These are phyloP conservation scores for Murraya paniculata DNA, from an alignment of 345 rosid genomes.

Conservation along the genomic window DNA sequence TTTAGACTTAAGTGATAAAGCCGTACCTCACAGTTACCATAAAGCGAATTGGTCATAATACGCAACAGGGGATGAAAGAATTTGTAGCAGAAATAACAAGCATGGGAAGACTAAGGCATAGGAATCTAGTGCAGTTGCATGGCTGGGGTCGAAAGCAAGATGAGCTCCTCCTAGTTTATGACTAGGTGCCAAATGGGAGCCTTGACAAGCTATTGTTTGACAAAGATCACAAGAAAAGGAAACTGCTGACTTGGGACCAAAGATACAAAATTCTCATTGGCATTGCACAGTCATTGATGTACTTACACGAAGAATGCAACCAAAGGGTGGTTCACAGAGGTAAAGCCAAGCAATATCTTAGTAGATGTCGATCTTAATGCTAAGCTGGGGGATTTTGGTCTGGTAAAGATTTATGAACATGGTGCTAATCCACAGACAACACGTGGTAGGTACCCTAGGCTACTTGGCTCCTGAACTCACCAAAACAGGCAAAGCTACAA, in stretches of 20 bases:
- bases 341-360: constrained; percentile 36
- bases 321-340: constrained; percentile 37
- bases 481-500: constrained; percentile 32
- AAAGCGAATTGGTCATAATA: constrained; percentile 26
- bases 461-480: constrained; percentile 40
- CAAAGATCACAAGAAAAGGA: neutral
- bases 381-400: constrained; percentile 33
- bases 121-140: constrained; percentile 32
- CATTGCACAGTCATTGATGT: constrained; percentile 28
- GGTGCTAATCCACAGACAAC: constrained; percentile 29
- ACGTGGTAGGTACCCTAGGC: constrained; percentile 33
- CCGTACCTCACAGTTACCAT: too few relatives aligned
- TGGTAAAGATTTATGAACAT: constrained; percentile 35
- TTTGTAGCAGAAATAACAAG: constrained; percentile 37
- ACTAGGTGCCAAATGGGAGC: constrained; percentile 40
- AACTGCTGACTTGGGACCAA: constrained; percentile 32
- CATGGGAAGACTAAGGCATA: constrained; percentile 36
- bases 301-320: constrained; percentile 39
- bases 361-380: constrained; percentile 29
- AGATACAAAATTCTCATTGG: constrained; percentile 32
- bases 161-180: constrained; percentile 35
- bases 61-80: constrained; percentile 37
- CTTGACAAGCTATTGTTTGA: constrained; percentile 30
- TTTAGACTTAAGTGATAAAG: too few relatives aligned
- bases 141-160: constrained; percentile 33